These are phyloP conservation scores for Fonsecaea pugnacius DNA, from an alignment of 2,329 filamentous ascomycete genomes.

Conservation along the genomic window DNA sequence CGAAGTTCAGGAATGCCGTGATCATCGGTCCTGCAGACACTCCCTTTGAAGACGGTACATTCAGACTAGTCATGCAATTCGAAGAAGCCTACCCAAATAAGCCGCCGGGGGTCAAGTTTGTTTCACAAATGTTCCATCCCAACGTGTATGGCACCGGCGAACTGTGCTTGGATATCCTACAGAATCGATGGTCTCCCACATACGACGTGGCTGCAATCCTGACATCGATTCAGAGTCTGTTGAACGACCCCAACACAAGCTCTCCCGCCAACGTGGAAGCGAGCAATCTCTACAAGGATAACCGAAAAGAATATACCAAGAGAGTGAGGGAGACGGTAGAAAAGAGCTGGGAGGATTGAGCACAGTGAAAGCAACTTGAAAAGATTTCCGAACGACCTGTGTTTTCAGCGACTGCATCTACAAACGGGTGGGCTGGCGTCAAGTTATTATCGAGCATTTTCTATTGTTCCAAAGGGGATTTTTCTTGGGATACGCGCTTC, in stretches of 20 bases:
- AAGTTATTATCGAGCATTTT: neutral
- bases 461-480: neutral
- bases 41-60: slow-evolving; percentile 97
- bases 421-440: slow-evolving; percentile 15
- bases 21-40: slow-evolving; percentile 97
- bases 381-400: neutral
- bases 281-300: slow-evolving; percentile 97
- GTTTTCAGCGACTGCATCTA: slow-evolving; percentile 21
- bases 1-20: slow-evolving; percentile 79
- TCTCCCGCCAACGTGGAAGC: slow-evolving; percentile 98
- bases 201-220: slow-evolving; percentile 97
- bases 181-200: slow-evolving; percentile 98
- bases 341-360: slow-evolving; percentile 96
- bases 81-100: slow-evolving; percentile 99
- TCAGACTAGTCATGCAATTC: slow-evolving; percentile 97
- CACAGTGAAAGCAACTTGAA: neutral
- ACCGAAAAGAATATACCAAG: slow-evolving; percentile 94
- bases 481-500: neutral
- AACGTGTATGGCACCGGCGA: slow-evolving; percentile 98
- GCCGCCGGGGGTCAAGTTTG: slow-evolving; percentile 96
- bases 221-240: slow-evolving; percentile 94
- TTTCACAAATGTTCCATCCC: slow-evolving; percentile 98
- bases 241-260: slow-evolving; percentile 98
- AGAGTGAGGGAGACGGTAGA: slow-evolving; percentile 94
- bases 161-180: slow-evolving; percentile 92